These are phyloP conservation scores for Pseudocercospora fijiensis DNA, from an alignment of 2,329 filamentous ascomycete species.

Conservation along the genomic window DNA sequence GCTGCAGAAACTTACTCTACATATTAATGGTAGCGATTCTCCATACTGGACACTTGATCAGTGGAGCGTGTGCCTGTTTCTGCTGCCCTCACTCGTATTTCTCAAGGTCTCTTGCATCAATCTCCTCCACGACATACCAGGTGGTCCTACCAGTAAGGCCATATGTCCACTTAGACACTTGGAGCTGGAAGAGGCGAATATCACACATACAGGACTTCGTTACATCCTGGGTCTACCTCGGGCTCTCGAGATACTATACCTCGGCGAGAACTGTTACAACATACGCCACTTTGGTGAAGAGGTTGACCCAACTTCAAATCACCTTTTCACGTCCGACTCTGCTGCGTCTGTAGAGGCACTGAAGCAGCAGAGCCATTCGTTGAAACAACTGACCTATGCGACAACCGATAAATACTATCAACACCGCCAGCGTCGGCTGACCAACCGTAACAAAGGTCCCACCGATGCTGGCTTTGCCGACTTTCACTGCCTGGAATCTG, in stretches of 20 bases:
- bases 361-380: slow-evolving; percentile 24
- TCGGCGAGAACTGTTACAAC: slow-evolving; percentile 29
- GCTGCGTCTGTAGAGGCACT: slow-evolving; percentile 19
- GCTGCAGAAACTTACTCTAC: slow-evolving; percentile 24
- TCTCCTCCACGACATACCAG: slow-evolving; percentile 15
- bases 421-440: slow-evolving; percentile 2
- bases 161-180: slow-evolving; percentile 24
- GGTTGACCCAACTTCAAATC: slow-evolving; percentile 19
- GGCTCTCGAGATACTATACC: slow-evolving; percentile 21
- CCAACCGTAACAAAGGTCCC: background rate
- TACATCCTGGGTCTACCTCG: slow-evolving; percentile 24
- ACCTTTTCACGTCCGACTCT: slow-evolving; percentile 24
- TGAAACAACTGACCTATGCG: slow-evolving; percentile 23
- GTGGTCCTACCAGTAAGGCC: background rate
- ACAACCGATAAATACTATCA: slow-evolving; percentile 15
- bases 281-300: slow-evolving; percentile 18
- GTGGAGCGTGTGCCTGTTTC: slow-evolving; percentile 20
- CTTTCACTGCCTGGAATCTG: slow-evolving; percentile 19
- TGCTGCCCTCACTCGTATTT: slow-evolving; percentile 18
- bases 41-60: slow-evolving; percentile 28
- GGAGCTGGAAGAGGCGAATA: slow-evolving; percentile 27
- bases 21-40: slow-evolving; percentile 26
- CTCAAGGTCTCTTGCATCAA: slow-evolving; percentile 31
- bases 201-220: slow-evolving; percentile 25
- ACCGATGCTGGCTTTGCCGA: slow-evolving; percentile 24